Evolutionary conservation across 2,329 filamentous ascomycete genomes (phyloP).

Genomic region (Colletotrichum cordylinicola): DNA sequence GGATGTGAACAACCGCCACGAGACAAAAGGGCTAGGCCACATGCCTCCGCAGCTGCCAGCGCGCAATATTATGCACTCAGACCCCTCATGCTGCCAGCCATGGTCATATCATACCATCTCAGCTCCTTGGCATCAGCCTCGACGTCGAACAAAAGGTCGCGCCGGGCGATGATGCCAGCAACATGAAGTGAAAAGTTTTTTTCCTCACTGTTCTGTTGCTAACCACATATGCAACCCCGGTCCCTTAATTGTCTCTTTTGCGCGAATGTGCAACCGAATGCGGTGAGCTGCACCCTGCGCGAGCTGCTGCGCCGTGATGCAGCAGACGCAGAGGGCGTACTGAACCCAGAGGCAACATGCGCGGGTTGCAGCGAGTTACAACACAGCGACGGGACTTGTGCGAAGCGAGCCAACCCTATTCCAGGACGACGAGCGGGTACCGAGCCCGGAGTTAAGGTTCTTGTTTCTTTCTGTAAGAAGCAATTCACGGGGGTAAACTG

Average conservation of each 20-base stretch:
- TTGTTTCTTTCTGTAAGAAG: background rate
- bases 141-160: background rate
- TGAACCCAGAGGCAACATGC: background rate
- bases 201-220: background rate
- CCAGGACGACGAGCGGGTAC: background rate
- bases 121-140: slow-evolving; percentile 4
- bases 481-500: background rate
- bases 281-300: background rate
- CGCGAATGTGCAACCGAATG: background rate
- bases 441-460: background rate
- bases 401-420: background rate
- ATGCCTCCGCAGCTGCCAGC: background rate
- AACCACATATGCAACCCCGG: background rate
- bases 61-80: background rate
- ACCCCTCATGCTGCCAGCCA: background rate
- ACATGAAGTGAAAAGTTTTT: background rate
- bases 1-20: background rate
- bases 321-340: background rate
- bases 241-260: background rate
- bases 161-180: background rate
- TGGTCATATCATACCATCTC: background rate
- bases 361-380: background rate
- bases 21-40: background rate
- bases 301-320: background rate
- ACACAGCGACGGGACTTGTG: background rate